Conservation (phyloP, 106 monocot species). For the Dendrobium officinale region DNA sequence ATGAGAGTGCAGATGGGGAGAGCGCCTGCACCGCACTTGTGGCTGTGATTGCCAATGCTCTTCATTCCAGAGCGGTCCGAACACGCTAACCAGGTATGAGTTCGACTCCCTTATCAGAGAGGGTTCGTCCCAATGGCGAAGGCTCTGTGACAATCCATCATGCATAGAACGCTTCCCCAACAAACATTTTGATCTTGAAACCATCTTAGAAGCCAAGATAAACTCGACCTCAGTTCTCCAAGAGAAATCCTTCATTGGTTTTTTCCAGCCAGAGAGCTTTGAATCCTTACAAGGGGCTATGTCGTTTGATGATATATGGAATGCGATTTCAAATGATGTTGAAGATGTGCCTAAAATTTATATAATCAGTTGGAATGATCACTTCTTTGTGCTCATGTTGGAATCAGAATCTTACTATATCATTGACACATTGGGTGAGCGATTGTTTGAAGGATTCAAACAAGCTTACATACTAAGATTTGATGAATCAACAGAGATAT, state of each 20-base stretch:
- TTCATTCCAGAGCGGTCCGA: conserved; percentile 19
- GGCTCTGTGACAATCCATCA: conserved; percentile 23
- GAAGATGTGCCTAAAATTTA: conserved; percentile 15
- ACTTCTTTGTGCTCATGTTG: conserved; percentile 54
- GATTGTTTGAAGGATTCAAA: conserved; percentile 45
- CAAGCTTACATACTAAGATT: conserved; percentile 39
- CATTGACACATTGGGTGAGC: conserved; percentile 56
- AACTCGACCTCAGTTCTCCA: conserved; percentile 22
- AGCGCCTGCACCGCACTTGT: conserved; percentile 58
- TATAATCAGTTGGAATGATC: conserved; percentile 65
- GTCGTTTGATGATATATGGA: conserved; percentile 53
- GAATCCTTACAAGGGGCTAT: conserved; percentile 36
- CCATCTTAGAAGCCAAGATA: conserved; percentile 28
- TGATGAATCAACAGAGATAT: conserved; percentile 16
- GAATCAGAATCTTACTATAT: conserved; percentile 29
- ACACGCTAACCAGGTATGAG: conserved; percentile 13
- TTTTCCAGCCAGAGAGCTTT: conserved; percentile 57
- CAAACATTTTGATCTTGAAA: conserved; percentile 62
- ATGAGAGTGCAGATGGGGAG: conserved; percentile 49
- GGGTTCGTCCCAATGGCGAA: conserved; percentile 47
- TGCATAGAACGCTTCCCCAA: conserved; percentile 34
- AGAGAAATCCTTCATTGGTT: conserved; percentile 43
- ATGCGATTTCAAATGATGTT: neutral
- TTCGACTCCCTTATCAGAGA: too few relatives aligned
- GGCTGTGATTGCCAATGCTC: conserved; percentile 34